Evolutionary conservation across 2,329 filamentous ascomycete species (phyloP), one percentile per base, ranked within the genome.

Genomic region (Alternaria ethzedia): DNA sequence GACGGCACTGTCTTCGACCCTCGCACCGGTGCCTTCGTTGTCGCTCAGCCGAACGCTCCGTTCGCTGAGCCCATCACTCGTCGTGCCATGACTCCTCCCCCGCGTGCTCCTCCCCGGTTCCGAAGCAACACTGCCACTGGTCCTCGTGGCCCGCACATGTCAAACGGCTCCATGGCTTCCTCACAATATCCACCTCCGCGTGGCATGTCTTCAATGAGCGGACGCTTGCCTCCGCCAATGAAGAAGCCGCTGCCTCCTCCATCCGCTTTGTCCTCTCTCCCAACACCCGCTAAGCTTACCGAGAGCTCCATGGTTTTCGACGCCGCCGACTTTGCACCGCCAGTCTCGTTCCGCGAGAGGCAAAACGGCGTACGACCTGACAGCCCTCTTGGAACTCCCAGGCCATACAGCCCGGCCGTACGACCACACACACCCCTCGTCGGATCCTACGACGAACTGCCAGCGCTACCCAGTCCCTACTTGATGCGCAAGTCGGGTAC

Each of bases 1-100:
- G 90, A 93, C 60, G 87, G 88, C 23, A 76, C 82, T 65, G 69
- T 84, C 58, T 83, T 83, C 75, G 82, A 84, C 68, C 87, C 90
- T 9, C 86, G 88, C 11, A 86, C 85, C 32, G 86, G 90, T 59
- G 80, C 81, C 20, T 95, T 94, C 73, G 88, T 94, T 61, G 81
- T 83, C 21, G 78, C 81, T 11, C 77, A 77, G 45, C 76, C 78
- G 20, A 71, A 74, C 49, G 81, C 82, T 60, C 88, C 94, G 3
- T 97, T 91, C 71, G 92, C 94, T 11, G 89, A 97, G 79, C 93
- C 93, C 11, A 87, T 97, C 15, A 90, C 89, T 67, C 92, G 95
- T 72, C 92, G 95, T 74, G 95, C 95, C 56, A 97, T 98, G 95
- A 98, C 95, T 20, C 95, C 95, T 56, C 95, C 95, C 17, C 94